A percentile compares a stretch with the other conserved stretches of the same genome.
Conservation (phyloP, 129 eudicot species). For the Glebionis coronaria region DNA sequence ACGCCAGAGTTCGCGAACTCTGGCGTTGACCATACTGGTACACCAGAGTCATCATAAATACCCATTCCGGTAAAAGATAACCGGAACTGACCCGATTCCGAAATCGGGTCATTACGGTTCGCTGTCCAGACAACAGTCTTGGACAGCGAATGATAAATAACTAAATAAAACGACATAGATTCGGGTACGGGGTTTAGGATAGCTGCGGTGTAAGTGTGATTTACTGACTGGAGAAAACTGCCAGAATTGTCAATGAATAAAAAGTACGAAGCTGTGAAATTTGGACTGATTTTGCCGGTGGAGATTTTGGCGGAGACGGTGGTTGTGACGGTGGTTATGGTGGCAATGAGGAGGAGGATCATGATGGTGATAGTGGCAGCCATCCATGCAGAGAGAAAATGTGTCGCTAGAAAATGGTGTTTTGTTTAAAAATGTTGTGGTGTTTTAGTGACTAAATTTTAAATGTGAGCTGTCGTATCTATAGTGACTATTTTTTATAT, state of each 20-base stretch:
- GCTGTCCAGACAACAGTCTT: conserved; percentile 64
- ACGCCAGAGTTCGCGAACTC: conserved; percentile 29
- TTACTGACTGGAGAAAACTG: conserved; percentile 50
- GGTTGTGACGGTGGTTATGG: background rate
- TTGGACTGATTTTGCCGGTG: conserved; percentile 21
- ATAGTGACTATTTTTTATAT: background rate
- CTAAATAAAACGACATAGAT: conserved; percentile 47
- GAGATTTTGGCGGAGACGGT: conserved; percentile 6
- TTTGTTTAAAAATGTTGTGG: conserved; percentile 11
- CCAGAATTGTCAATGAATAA: conserved; percentile 48
- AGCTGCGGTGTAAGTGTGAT: conserved; percentile 59
- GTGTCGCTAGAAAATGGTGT: conserved; percentile 3
- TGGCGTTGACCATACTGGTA: conserved; percentile 62
- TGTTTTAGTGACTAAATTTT: background rate
- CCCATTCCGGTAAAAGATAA: conserved; percentile 47
- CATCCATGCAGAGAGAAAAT: conserved; percentile 34
- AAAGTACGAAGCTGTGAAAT: conserved; percentile 25
- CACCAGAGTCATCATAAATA: conserved; percentile 37
- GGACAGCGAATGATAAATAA: conserved; percentile 53
- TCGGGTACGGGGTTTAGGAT: conserved; percentile 41
- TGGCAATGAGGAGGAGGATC: conserved; percentile 9
- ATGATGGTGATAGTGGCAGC: conserved; percentile 26
- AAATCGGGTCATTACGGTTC: conserved; percentile 57
- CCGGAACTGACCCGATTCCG: conserved; percentile 40
- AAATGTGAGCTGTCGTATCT: background rate